Conservation (phyloP, 1,139 yeast species). For the Zygosaccharomyces sapae region DNA sequence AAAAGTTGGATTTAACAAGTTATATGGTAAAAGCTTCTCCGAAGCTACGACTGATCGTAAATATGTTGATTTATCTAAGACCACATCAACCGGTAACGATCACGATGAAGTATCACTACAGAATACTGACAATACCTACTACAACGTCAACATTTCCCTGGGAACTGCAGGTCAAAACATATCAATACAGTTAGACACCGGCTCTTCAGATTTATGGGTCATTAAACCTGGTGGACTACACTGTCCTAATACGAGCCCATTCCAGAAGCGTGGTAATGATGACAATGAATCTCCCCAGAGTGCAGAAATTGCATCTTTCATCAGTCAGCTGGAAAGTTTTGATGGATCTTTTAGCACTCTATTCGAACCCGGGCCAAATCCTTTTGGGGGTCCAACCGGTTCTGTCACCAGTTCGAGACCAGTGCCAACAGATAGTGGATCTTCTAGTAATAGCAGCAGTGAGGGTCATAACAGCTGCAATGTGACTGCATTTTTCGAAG, state of each 20-base stretch:
- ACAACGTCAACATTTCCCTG: slow-evolving; percentile 44
- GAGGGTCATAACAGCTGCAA: slow-evolving; percentile 5
- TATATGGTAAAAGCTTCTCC: slow-evolving; percentile 9
- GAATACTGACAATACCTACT: slow-evolving; percentile 46
- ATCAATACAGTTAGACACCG: slow-evolving; percentile 58
- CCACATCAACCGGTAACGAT: slow-evolving; percentile 9
- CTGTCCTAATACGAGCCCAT: slow-evolving; percentile 12
- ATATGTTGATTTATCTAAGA: not conserved
- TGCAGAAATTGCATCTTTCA: not conserved
- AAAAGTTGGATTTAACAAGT: slow-evolving; percentile 10
- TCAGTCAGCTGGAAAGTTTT: not conserved
- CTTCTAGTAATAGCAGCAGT: slow-evolving; percentile 1
- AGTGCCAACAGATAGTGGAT: slow-evolving; percentile 1
- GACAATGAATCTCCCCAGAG: not conserved
- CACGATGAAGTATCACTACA: slow-evolving; percentile 37
- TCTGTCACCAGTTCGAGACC: not conserved
- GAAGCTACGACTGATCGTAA: slow-evolving; percentile 3
- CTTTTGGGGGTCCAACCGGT: not conserved
- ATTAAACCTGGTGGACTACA: slow-evolving; percentile 26
- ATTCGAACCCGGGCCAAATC: not conserved
- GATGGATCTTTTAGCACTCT: not conserved
- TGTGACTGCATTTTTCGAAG: slow-evolving; percentile 39
- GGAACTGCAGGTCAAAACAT: slow-evolving; percentile 53
- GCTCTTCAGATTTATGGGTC: slow-evolving; percentile 67
- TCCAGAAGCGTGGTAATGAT: not conserved